Conservation (phyloP, 345 rosid genomes). For the Eucalyptus globulus region DNA sequence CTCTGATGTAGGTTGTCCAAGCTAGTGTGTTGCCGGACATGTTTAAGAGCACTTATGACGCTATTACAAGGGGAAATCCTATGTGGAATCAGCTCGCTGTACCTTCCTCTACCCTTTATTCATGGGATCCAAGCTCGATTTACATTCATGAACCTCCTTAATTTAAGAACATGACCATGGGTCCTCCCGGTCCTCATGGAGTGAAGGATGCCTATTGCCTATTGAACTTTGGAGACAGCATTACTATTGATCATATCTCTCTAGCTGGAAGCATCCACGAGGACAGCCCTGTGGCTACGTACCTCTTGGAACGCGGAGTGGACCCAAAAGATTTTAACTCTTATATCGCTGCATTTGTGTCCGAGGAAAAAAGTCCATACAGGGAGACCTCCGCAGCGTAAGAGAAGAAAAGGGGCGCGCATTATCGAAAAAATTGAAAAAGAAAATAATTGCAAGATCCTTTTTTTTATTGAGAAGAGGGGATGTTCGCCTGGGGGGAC, state of each 20-base stretch:
- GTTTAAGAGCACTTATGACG: slow-evolving; percentile 66
- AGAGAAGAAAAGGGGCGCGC: no score
- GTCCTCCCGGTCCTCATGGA: slow-evolving; percentile 65
- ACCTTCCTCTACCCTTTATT: slow-evolving; percentile 34
- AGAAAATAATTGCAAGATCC: no score
- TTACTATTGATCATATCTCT: slow-evolving; percentile 85
- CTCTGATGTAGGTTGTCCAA: slow-evolving; percentile 46
- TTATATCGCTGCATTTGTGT: background rate
- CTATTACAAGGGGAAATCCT: slow-evolving; percentile 69
- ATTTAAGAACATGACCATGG: slow-evolving; percentile 57
- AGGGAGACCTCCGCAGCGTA: no score
- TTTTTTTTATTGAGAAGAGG: no score
- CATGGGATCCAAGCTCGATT: slow-evolving; percentile 77
- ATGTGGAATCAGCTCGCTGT: slow-evolving; percentile 69
- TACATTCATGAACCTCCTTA: slow-evolving; percentile 88
- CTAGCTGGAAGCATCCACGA: slow-evolving; percentile 85
- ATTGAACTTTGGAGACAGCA: slow-evolving; percentile 53
- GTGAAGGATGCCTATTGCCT: slow-evolving; percentile 85
- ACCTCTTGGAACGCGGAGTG: slow-evolving; percentile 57
- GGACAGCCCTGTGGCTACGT: slow-evolving; percentile 74
- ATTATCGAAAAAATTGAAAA: no score
- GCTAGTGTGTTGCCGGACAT: slow-evolving; percentile 61
- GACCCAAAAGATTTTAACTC: slow-evolving; percentile 53
- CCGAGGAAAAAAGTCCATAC: no score
- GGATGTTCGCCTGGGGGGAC: slow-evolving; percentile 18